A percentile compares a stretch with the other conserved stretches of the same genome.
phyloP scores from a whole-genome alignment of 805 yeast species.

The Lipomyces lipofer region DNA sequence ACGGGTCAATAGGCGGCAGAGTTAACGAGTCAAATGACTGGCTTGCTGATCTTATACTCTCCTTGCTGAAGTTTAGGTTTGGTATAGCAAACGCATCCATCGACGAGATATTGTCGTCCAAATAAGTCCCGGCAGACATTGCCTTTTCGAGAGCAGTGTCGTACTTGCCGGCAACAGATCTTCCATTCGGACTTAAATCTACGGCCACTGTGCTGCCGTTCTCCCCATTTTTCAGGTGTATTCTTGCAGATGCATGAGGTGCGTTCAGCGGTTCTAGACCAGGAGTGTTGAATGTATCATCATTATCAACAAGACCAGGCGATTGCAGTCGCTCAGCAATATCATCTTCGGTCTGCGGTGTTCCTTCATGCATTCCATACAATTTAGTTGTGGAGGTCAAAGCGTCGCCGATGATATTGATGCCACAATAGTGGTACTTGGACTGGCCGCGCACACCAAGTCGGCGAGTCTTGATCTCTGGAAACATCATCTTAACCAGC shows the following conservation, averaged over 20 bases:
- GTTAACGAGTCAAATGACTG: constrained; percentile 39
- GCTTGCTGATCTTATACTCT: constrained; percentile 10
- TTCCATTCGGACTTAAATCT: neutral
- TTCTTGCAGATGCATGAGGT: too few relatives aligned
- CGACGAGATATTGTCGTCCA: constrained; percentile 2
- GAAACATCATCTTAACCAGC: constrained; percentile 63
- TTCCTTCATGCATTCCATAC: neutral
- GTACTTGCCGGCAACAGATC: neutral
- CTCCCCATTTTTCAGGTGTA: neutral
- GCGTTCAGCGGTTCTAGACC: too few relatives aligned
- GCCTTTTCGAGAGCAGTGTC: neutral
- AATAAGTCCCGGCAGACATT: neutral
- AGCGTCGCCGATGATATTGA: constrained; percentile 48
- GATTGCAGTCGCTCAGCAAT: neutral
- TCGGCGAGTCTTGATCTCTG: constrained; percentile 69
- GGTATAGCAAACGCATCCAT: constrained; percentile 18
- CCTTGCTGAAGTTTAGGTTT: constrained; percentile 10
- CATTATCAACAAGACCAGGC: neutral
- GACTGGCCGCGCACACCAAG: constrained; percentile 81
- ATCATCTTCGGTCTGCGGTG: neutral
- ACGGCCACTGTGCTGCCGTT: too few relatives aligned
- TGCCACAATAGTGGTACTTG: constrained; percentile 83
- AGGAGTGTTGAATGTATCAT: constrained; percentile 10
- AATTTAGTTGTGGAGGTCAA: constrained; percentile 5
- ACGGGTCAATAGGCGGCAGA: constrained; percentile 45